These are phyloP conservation scores for Diaporthe vexans DNA, from an alignment of 2,329 filamentous ascomycete species.

Conservation along the genomic window DNA sequence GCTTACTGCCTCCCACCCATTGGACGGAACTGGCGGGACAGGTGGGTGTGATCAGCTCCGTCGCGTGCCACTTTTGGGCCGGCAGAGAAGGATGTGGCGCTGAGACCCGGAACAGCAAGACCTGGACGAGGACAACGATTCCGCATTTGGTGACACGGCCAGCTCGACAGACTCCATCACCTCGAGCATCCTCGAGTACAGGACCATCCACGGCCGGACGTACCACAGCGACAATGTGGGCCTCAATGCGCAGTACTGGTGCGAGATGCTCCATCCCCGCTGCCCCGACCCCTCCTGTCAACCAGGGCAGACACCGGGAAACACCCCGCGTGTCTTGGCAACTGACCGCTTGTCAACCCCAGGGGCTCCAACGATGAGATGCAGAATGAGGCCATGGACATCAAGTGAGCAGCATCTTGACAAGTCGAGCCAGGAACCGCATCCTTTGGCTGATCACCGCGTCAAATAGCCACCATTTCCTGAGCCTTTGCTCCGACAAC, in stretches of 20 bases:
- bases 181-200: constrained; percentile 40
- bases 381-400: constrained; percentile 51
- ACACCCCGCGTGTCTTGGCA: neutral
- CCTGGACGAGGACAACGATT: constrained; percentile 39
- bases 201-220: constrained; percentile 41
- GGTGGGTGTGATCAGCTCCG: constrained; percentile 29
- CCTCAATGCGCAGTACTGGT: constrained; percentile 42
- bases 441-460: constrained; percentile 7
- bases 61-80: neutral
- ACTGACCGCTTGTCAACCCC: neutral
- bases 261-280: constrained; percentile 1
- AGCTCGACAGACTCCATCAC: constrained; percentile 40
- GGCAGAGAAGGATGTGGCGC: neutral
- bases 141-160: constrained; percentile 39
- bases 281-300: constrained; percentile 54
- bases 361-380: constrained; percentile 50
- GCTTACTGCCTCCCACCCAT: constrained; percentile 39
- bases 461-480: constrained; percentile 45
- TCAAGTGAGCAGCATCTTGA: constrained; percentile 44
- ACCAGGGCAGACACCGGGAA: neutral
- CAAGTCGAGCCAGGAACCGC: neutral
- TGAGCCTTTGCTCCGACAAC: constrained; percentile 45
- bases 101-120: constrained; percentile 30
- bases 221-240: constrained; percentile 41
- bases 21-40: constrained; percentile 40